Percentiles rank a stretch among this genome's conserved stretches.
Conservation (phyloP, 176 grass and related monocot genomes). For the Elymus sibiricus region DNA sequence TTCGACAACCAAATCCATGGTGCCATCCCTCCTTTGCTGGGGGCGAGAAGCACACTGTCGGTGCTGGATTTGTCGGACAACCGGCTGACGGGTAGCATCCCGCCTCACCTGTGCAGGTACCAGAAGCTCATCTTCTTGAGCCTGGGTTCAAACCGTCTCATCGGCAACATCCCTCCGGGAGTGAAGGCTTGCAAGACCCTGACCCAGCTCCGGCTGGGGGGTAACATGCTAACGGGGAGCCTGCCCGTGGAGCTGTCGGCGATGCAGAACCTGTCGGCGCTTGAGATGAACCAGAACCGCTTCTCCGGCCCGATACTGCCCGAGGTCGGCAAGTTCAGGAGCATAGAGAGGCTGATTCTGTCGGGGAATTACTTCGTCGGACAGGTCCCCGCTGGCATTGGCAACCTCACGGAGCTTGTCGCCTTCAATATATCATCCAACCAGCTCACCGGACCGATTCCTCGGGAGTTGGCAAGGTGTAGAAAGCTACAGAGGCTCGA, state of each 20-base stretch:
- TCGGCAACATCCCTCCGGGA: constrained; percentile 72
- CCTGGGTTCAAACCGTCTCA: constrained; percentile 71
- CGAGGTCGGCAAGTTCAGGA: constrained; percentile 78
- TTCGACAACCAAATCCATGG: constrained; percentile 81
- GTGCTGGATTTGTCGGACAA: constrained; percentile 85
- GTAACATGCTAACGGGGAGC: constrained; percentile 76
- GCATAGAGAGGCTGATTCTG: constrained; percentile 72
- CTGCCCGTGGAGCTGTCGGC: constrained; percentile 51
- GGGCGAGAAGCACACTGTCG: constrained; percentile 65
- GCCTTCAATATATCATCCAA: constrained; percentile 96
- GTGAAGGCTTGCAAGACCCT: constrained; percentile 81
- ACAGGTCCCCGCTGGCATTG: constrained; percentile 65
- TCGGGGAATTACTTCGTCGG: constrained; percentile 85
- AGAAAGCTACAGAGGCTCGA: constrained; percentile 95
- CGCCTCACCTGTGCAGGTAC: constrained; percentile 62
- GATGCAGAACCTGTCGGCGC: constrained; percentile 67
- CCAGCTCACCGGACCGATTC: constrained; percentile 57
- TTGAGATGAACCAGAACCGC: constrained; percentile 90
- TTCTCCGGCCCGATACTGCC: constrained; percentile 79
- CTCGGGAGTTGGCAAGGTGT: constrained; percentile 55
- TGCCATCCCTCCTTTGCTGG: constrained; percentile 73
- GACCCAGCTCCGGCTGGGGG: constrained; percentile 65
- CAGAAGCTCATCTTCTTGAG: constrained; percentile 84
- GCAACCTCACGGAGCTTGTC: constrained; percentile 72
- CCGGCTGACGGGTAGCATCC: constrained; percentile 56